Base-by-base conservation (phyloP, 768 basidiomycete genomes). In the Hebeloma cylindrosporum region DNA sequence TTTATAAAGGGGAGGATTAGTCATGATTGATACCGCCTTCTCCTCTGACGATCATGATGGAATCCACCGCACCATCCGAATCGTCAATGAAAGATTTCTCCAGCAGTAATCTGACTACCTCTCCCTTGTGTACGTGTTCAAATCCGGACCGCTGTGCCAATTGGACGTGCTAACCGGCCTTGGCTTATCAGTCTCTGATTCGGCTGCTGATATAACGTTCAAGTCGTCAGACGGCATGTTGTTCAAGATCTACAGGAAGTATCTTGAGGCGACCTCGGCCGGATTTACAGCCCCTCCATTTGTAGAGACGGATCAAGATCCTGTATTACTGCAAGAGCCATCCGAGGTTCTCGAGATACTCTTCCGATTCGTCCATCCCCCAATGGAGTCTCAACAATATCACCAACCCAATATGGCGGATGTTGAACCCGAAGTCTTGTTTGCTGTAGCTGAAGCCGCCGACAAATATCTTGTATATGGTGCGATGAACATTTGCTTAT, bases 381-480 rank as follows among this genome's bases (percentile, higher is more conserved):
- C 38, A 3, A 3, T 21, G 7, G 32, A 45, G 11, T 27, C 29
- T n/a, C 11, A n/a, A 11, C 21, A 50, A 7, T 43, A 16, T 9
- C 45, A 40, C 3, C 50, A 51, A 14, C 45, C 40, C 9, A 23
- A 14, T 14, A 13, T 47, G 9, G 8, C 38, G 10, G 26, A 26
- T 7, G 31, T 51, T 21, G 21, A 32, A 2, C 47, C 52, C 7
- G 31, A 42, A 2, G 11, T 43, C 0, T 36, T 60, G 9, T 40
- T 43, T 20, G 1, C 29, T 5, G 37, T 62, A 5, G 52, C 56
- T 1, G 61, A 62, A 41, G 61, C 61, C 1, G 61, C 56, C 4
- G 55, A 62, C 28, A 60, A 57, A 20, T 62, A 62, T 32, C 40
- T 46, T 11, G 56, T 60, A 1, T 62, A 46, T 37, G 43, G 53